These are phyloP conservation scores for Leptographium flavum DNA, from an alignment of 2,329 filamentous ascomycete species.

Conservation along the genomic window DNA sequence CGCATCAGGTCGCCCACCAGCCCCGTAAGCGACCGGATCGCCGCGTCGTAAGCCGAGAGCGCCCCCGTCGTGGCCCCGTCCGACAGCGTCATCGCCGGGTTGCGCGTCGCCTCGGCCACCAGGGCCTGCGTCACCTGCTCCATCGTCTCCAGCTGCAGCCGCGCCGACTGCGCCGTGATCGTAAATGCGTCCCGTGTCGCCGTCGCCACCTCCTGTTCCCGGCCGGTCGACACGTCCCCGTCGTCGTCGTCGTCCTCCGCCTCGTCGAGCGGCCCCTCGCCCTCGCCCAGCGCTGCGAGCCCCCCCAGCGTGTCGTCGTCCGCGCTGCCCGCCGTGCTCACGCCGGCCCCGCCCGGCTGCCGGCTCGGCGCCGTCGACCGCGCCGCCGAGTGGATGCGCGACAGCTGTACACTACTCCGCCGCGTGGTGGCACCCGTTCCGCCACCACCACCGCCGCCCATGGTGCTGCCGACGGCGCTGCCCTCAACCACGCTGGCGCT, in stretches of 20 bases:
- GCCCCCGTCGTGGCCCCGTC: slow-evolving; percentile 67
- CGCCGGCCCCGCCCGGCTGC: slow-evolving; percentile 18
- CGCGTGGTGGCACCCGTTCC: background rate
- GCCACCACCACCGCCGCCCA: background rate
- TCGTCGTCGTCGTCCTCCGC: slow-evolving; percentile 55
- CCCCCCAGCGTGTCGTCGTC: slow-evolving; percentile 26
- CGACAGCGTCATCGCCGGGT: slow-evolving; percentile 57
- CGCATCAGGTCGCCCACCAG: slow-evolving; percentile 77
- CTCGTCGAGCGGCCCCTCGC: slow-evolving; percentile 17
- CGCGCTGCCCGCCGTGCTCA: slow-evolving; percentile 32
- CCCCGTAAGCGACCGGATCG: slow-evolving; percentile 73
- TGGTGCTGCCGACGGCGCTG: slow-evolving; percentile 1
- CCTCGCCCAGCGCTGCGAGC: slow-evolving; percentile 12
- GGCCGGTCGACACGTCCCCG: slow-evolving; percentile 57
- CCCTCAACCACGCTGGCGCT: slow-evolving; percentile 35
- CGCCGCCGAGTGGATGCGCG: slow-evolving; percentile 24
- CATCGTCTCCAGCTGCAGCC: slow-evolving; percentile 81
- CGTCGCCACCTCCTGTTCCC: slow-evolving; percentile 47
- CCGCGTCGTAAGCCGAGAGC: slow-evolving; percentile 72
- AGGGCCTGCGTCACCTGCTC: slow-evolving; percentile 75
- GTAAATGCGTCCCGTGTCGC: slow-evolving; percentile 87
- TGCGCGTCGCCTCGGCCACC: slow-evolving; percentile 53
- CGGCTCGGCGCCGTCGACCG: slow-evolving; percentile 17
- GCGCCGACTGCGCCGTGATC: slow-evolving; percentile 91
- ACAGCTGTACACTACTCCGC: slow-evolving; percentile 30